Percentiles rank a stretch among this genome's conserved stretches.
Evolutionary conservation across 2,329 filamentous ascomycete genomes (phyloP).

Genomic region (Aureobasidium sp.): DNA sequence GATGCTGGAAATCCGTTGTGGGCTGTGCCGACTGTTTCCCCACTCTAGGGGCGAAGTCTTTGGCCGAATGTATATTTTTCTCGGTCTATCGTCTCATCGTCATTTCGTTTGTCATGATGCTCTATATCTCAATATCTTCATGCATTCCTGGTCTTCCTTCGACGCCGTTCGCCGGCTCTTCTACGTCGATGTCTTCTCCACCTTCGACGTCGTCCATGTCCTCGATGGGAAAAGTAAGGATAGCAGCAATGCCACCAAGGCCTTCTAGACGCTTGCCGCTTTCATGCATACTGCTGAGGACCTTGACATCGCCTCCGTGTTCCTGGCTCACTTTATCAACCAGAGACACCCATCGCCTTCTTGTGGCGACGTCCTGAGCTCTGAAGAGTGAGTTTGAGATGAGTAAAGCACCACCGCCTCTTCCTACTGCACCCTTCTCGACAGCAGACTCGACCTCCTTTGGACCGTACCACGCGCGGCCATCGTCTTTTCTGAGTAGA

Average conservation of each 20-base stretch:
- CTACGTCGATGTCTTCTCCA: slow-evolving; percentile 20
- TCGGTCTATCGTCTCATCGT: slow-evolving; percentile 9
- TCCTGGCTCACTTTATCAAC: slow-evolving; percentile 78
- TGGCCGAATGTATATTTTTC: neutral
- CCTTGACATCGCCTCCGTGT: slow-evolving; percentile 76
- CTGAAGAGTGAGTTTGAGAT: slow-evolving; percentile 85
- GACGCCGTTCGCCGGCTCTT: slow-evolving; percentile 17
- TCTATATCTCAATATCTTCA: slow-evolving; percentile 20
- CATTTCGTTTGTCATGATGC: slow-evolving; percentile 9
- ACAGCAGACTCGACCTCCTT: slow-evolving; percentile 76
- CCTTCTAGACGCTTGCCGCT: slow-evolving; percentile 80
- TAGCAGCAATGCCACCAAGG: slow-evolving; percentile 79
- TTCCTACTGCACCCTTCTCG: slow-evolving; percentile 78
- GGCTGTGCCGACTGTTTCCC: slow-evolving; percentile 7
- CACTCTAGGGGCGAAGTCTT: neutral
- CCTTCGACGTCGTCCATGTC: slow-evolving; percentile 46
- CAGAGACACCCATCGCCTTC: slow-evolving; percentile 74
- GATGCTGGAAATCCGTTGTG: neutral
- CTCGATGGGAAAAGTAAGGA: slow-evolving; percentile 79
- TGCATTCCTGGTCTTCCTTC: slow-evolving; percentile 20
- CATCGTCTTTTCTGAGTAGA: slow-evolving; percentile 74
- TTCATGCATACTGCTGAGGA: slow-evolving; percentile 92
- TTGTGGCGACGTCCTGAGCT: slow-evolving; percentile 66
- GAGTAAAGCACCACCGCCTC: slow-evolving; percentile 75
- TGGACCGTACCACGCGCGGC: slow-evolving; percentile 83